Evolutionary conservation across 73 alveolate species (phyloP), one percentile per base, ranked within the genome.

Genomic region (Halteria grandinella): DNA sequence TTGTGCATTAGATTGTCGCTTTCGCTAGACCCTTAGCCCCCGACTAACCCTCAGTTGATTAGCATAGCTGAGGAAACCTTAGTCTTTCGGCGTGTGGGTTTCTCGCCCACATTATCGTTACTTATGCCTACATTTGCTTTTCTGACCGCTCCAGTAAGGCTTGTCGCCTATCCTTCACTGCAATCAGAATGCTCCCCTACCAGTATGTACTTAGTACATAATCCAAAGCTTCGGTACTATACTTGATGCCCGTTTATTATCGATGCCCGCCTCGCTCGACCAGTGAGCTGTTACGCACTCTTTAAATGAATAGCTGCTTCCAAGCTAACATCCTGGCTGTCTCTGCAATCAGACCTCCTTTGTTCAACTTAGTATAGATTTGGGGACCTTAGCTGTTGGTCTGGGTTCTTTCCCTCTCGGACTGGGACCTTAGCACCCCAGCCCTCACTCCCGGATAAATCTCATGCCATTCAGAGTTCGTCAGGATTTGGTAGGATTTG

Each of bases 321-420:
- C 85, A 64, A 29, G 73, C 83, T 60, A 20, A 77, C 69, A 75
- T 69, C 40, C 34, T 69, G 17, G 29, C 29, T 48, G 32, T 47
- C 12, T 15, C 10, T 18, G 21, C 34, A 28, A 1, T 10, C 6
- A 7, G 6, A 10, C 8, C 10, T 21, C 39, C 55, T 72, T 7
- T 11, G n/a, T 34, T 59, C 34, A 55, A 55, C 7, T 8, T 4
- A 33, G 1, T 33, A 72, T n/a, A n/a, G n/a, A n/a, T 47, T n/a
- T 77, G 15, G 18, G 18, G 11, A 50, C 89, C 85, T 77, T 77
- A 77, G 4, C 51, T 21, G 7, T 5, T 32, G 50, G 50, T 77
- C 89, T 77, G 89, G 89, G 89, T 63, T 77, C 78, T 77, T 55
- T 77, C 89, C 89, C 89, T 77, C 53, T 77, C 39, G 84, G 37